These are phyloP conservation scores for Hebeloma cylindrosporum DNA, from an alignment of 768 basidiomycete species.

Conservation along the genomic window DNA sequence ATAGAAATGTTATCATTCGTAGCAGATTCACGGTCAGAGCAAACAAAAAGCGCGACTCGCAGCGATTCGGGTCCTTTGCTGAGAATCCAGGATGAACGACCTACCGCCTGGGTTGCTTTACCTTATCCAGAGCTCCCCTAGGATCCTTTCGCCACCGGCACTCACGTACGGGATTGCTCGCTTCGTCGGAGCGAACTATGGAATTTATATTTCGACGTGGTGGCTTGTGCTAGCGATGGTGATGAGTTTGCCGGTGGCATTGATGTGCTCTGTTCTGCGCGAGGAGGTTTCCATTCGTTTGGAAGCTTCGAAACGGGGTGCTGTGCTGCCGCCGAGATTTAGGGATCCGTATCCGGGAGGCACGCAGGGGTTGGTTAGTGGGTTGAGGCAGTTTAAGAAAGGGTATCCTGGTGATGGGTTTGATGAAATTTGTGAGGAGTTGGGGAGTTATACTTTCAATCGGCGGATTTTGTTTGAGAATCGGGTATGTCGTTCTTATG, in stretches of 20 bases:
- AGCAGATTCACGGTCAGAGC: no score
- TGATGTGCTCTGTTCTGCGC: slow-evolving; percentile 16
- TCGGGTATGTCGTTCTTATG: no score
- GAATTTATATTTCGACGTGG: slow-evolving; percentile 11
- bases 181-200: slow-evolving; percentile 3
- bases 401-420: slow-evolving; percentile 32
- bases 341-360: slow-evolving; percentile 22
- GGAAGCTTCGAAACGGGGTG: slow-evolving; percentile 21
- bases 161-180: slow-evolving; percentile 15
- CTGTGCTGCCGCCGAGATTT: slow-evolving; percentile 19
- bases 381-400: slow-evolving; percentile 21
- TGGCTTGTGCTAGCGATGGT: slow-evolving; percentile 11
- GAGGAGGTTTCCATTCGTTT: slow-evolving; percentile 15
- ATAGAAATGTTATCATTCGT: no score
- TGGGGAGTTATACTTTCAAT: slow-evolving; percentile 10
- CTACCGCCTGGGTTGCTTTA: slow-evolving; percentile 28
- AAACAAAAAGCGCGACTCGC: no score
- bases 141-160: slow-evolving; percentile 22
- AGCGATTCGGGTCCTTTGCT: no score
- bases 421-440: slow-evolving; percentile 1
- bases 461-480: no score
- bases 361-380: slow-evolving; percentile 11
- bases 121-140: slow-evolving; percentile 21
- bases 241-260: slow-evolving; percentile 19
- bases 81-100: slow-evolving; percentile 12